These are phyloP conservation scores for Mucor piriformis DNA, from an alignment of 371 early-diverging fungal species.

Conservation along the genomic window DNA sequence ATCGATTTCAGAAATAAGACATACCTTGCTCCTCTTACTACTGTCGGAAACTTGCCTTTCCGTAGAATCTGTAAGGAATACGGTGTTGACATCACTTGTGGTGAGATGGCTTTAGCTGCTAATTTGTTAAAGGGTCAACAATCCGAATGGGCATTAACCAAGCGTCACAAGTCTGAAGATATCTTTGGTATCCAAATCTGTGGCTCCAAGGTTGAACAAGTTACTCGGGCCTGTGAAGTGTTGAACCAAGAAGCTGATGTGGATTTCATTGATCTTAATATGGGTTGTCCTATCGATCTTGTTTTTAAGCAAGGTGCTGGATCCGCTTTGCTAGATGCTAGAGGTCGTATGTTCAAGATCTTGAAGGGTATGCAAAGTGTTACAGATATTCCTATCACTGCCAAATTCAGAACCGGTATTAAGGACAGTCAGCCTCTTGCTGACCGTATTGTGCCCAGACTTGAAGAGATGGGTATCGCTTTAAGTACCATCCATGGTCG, in stretches of 20 bases:
- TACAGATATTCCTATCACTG: conserved; percentile 82
- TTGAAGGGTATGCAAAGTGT: conserved; percentile 74
- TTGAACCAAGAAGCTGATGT: conserved; percentile 70
- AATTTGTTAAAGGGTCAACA: conserved; percentile 77
- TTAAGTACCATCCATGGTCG: conserved; percentile 85
- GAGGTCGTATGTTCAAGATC: conserved; percentile 75
- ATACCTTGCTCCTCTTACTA: conserved; percentile 96
- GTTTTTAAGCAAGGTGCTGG: conserved; percentile 86
- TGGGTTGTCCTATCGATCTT: conserved; percentile 95
- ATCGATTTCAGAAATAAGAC: conserved; percentile 88
- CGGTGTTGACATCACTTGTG: conserved; percentile 97
- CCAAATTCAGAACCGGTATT: conserved; percentile 91
- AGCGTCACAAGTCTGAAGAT: conserved; percentile 87
- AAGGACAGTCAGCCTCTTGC: conserved; percentile 67
- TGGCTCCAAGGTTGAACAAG: conserved; percentile 67
- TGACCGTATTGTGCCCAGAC: conserved; percentile 71
- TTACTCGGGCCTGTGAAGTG: conserved; percentile 71
- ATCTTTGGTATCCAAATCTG: conserved; percentile 93
- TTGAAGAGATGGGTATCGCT: conserved; percentile 57
- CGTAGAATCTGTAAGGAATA: conserved; percentile 90
- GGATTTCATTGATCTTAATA: conserved; percentile 95
- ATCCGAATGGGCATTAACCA: conserved; percentile 86
- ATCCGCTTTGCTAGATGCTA: conserved; percentile 75
- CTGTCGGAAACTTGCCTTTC: conserved; percentile 89
- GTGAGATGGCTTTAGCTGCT: conserved; percentile 91